These are phyloP conservation scores for Coemansia sp. DNA, from an alignment of 192 early-diverging fungal genomes.

Conservation along the genomic window DNA sequence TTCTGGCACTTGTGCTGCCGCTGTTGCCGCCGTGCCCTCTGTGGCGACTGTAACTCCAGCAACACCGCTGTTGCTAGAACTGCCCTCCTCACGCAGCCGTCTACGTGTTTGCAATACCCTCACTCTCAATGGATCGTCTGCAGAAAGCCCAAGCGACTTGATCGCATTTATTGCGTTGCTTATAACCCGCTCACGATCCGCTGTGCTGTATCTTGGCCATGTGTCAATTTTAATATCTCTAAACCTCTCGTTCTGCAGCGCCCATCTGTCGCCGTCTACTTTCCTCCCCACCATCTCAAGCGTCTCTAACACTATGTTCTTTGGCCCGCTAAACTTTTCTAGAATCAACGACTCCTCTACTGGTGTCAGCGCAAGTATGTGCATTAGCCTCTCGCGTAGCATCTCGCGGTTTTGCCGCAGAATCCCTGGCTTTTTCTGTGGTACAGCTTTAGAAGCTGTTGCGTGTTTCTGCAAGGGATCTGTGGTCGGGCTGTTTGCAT, in stretches of 20 bases:
- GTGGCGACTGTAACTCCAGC: background rate
- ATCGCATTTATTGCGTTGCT: constrained; percentile 56
- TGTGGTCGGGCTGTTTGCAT: background rate
- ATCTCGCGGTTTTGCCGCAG: constrained; percentile 41
- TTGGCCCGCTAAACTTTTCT: constrained; percentile 21
- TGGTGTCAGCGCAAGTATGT: constrained; percentile 31
- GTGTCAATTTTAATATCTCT: constrained; percentile 55
- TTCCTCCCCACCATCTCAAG: constrained; percentile 21
- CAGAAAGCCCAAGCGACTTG: constrained; percentile 50
- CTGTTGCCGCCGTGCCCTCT: background rate
- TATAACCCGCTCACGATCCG: constrained; percentile 38
- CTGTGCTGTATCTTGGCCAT: constrained; percentile 55
- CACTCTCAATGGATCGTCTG: constrained; percentile 54
- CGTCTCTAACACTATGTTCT: constrained; percentile 19
- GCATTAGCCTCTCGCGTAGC: constrained; percentile 35
- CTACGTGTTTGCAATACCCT: constrained; percentile 15
- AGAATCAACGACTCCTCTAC: constrained; percentile 18
- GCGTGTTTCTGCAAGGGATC: background rate
- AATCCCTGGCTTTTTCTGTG: constrained; percentile 51
- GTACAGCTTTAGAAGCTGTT: constrained; percentile 12
- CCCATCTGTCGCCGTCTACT: constrained; percentile 32
- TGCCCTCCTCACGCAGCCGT: constrained; percentile 6
- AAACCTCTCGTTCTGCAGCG: constrained; percentile 54
- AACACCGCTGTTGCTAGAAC: background rate
- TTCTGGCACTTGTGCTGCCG: background rate